These are phyloP conservation scores for Lentinula guzmanii DNA, from an alignment of 768 basidiomycete species.

Conservation along the genomic window DNA sequence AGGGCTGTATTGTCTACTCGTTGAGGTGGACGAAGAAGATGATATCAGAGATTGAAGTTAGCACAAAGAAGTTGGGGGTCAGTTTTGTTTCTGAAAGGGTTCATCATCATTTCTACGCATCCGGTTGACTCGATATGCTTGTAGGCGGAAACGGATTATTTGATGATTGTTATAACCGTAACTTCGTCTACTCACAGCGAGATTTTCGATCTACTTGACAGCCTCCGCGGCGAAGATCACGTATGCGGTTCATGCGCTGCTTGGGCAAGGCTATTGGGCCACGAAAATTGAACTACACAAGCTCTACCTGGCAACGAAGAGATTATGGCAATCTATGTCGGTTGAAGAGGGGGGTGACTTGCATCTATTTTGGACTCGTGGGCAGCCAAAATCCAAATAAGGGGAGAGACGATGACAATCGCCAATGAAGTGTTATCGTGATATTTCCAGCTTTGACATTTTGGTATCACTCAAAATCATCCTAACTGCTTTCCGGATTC, in stretches of 20 bases:
- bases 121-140: too few relatives aligned
- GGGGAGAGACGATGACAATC: slow-evolving; percentile 28
- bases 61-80: slow-evolving; percentile 28
- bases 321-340: slow-evolving; percentile 45
- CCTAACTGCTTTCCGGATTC: too few relatives aligned
- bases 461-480: neutral
- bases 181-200: slow-evolving; percentile 22
- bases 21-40: slow-evolving; percentile 35
- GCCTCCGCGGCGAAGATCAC: slow-evolving; percentile 36
- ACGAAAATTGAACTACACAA: slow-evolving; percentile 16
- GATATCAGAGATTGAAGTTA: slow-evolving; percentile 25
- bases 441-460: neutral
- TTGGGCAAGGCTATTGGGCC: slow-evolving; percentile 47
- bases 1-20: slow-evolving; percentile 29
- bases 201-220: slow-evolving; percentile 36
- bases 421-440: slow-evolving; percentile 25
- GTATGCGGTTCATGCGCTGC: slow-evolving; percentile 50
- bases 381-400: slow-evolving; percentile 24
- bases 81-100: neutral
- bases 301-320: slow-evolving; percentile 23
- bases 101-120: too few relatives aligned
- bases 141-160: slow-evolving; percentile 25
- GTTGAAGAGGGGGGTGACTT: slow-evolving; percentile 41
- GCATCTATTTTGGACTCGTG: slow-evolving; percentile 30
- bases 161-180: slow-evolving; percentile 33